A percentile compares a stretch with the other conserved stretches of the same genome.
Conservation (phyloP, 306 rosid genomes). For the Vicia sativa region DNA sequence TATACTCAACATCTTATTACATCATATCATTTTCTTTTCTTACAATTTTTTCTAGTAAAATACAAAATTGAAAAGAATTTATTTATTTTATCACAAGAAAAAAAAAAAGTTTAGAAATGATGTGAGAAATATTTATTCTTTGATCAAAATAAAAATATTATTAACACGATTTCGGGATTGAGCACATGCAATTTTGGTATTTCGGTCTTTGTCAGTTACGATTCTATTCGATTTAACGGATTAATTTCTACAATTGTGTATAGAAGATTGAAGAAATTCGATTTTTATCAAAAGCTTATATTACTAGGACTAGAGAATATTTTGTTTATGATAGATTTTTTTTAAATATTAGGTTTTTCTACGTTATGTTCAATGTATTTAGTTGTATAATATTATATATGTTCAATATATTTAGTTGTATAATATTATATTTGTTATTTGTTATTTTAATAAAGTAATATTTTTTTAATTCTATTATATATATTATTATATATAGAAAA, state of each 20-base stretch:
- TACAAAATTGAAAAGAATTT: neutral
- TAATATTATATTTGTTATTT: neutral
- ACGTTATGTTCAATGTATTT: neutral
- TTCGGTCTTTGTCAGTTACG: no score
- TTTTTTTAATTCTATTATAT: neutral
- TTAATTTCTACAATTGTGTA: neutral
- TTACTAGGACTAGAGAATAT: no score
- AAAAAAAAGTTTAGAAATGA: no score
- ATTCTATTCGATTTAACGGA: no score
- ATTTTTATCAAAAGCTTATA: no score
- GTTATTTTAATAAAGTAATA: neutral
- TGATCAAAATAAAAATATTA: no score
- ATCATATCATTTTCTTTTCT: neutral
- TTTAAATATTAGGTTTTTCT: neutral
- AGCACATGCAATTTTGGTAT: no score
- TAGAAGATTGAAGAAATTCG: no score
- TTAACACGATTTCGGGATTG: no score
- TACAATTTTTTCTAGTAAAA: no score
- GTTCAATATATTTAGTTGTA: neutral
- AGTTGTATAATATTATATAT: neutral
- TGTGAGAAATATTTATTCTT: neutral
- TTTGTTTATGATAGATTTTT: no score
- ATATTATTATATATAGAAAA: neutral
- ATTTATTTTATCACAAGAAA: neutral
- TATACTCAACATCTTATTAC: constrained; percentile 43